Evolutionary conservation across 345 rosid genomes (phyloP).

Genomic region (Jatropha curcas): DNA sequence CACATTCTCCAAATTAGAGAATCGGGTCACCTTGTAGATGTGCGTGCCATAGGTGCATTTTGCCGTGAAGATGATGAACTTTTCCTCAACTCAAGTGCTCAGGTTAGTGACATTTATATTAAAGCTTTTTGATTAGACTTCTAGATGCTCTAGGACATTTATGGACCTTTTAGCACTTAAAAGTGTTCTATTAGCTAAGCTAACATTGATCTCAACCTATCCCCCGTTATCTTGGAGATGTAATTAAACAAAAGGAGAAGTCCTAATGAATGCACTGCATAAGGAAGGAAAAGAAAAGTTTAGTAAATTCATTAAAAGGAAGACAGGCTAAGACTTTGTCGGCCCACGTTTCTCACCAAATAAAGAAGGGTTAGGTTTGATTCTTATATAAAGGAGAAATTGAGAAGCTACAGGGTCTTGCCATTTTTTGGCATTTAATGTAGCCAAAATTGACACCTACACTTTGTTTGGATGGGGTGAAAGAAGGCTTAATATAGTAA

Average conservation of each 20-base stretch:
- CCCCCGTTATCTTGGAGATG: not conserved
- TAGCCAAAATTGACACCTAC: not conserved
- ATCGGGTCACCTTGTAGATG: constrained; percentile 82
- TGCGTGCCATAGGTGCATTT: constrained; percentile 79
- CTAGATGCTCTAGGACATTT: not conserved
- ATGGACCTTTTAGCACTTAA: not conserved
- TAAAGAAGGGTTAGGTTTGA: not conserved
- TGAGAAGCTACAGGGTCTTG: not conserved
- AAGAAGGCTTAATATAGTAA: no score
- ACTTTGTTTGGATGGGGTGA: no score
- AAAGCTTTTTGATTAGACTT: constrained; percentile 21
- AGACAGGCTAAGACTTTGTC: not conserved
- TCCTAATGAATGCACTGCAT: not conserved
- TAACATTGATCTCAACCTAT: not conserved
- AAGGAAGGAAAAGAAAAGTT: no score
- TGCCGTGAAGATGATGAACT: constrained; percentile 95
- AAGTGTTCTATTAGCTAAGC: not conserved
- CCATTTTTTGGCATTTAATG: not conserved
- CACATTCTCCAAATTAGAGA: constrained; percentile 92
- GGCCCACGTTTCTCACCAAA: not conserved
- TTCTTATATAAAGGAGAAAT: no score
- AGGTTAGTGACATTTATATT: constrained; percentile 49
- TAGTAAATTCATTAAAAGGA: not conserved
- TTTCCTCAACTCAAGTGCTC: constrained; percentile 72
- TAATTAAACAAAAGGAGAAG: no score